phyloP scores from a whole-genome alignment of 2,329 filamentous ascomycete genomes.

The Zasmidium cellare region DNA sequence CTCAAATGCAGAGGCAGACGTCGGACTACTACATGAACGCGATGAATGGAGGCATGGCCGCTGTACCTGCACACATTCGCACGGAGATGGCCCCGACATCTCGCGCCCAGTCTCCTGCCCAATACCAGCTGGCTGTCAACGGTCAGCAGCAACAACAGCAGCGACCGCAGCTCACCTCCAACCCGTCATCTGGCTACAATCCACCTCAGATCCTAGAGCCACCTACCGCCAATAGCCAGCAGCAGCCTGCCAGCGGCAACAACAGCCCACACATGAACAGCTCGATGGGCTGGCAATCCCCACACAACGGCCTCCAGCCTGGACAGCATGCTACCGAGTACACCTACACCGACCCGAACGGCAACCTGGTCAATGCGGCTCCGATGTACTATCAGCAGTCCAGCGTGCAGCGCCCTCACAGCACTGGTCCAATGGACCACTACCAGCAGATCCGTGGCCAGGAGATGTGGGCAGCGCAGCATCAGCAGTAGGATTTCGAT shows the following conservation, averaged over 20 bases:
- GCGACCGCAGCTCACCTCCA: slow-evolving; percentile 72
- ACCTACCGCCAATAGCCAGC: slow-evolving; percentile 74
- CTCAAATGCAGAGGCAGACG: slow-evolving; percentile 65
- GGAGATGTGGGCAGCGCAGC: slow-evolving; percentile 56
- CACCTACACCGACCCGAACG: slow-evolving; percentile 72
- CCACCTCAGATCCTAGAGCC: slow-evolving; percentile 81
- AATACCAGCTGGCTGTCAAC: slow-evolving; percentile 57
- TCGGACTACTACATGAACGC: slow-evolving; percentile 78
- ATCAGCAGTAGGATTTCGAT: slow-evolving; percentile 25
- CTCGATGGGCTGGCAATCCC: slow-evolving; percentile 76
- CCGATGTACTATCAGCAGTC: slow-evolving; percentile 73
- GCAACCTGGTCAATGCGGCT: slow-evolving; percentile 56
- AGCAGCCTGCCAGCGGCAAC: slow-evolving; percentile 70
- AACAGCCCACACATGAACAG: slow-evolving; percentile 80
- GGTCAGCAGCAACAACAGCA: slow-evolving; percentile 39
- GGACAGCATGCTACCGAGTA: slow-evolving; percentile 73
- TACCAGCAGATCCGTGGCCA: slow-evolving; percentile 60
- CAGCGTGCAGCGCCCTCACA: slow-evolving; percentile 69
- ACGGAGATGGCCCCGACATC: slow-evolving; percentile 70
- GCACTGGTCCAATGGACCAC: slow-evolving; percentile 64
- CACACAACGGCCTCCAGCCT: slow-evolving; percentile 71
- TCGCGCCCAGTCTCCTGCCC: slow-evolving; percentile 62
- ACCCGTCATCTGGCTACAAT: slow-evolving; percentile 71
- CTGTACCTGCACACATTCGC: slow-evolving; percentile 78
- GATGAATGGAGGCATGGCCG: slow-evolving; percentile 54